Base-by-base conservation (phyloP, 352 stramenopile genomes). In the Globisporangium orthogonon region DNA sequence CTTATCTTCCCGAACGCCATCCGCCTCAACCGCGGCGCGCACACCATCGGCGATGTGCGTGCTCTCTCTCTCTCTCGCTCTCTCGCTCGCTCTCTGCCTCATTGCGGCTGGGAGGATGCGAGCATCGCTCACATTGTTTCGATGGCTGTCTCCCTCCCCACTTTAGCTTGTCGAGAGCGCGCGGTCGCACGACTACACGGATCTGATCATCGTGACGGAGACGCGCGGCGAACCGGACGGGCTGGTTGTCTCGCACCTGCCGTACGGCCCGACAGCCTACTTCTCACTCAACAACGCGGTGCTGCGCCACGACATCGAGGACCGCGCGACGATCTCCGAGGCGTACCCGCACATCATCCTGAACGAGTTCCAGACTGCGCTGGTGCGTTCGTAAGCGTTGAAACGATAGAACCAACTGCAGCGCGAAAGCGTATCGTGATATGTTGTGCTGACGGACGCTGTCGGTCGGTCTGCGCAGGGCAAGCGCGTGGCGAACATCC, bases 261-360 rank as follows among this genome's bases (percentile, higher is more conserved):
- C 97, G 51, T 97, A 99, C 65, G 97, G 97, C 15, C 97, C 97
- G 7, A 99, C 97, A 13, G 96, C 96, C 13, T 99, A 98, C 69
- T 99, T 99, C 64, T 98, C 93, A 33, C 76, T 99, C 18, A 96
- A 72, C 56, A 98, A 97, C 72, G 84, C 91, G 13, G 97, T 99
- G 47, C 76, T 99, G 53, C 88, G 97, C 39, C 97, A 99, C 77
- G 97, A 99, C 83, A 98, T 99, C 73, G 93, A 99, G 73, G 94
- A 98, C 63, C 89, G 94, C 31, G 86, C 81, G 40, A 97, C 87
- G 41, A 78, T 97, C 61, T 96, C 88, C 15, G 89, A 97, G 59
- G 86, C 90, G 45, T 98, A 98, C 62, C 95, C 95, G 39, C 94
- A 98, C 74, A 75, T 99, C 52, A 98, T 99, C 59, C 71, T 99